These are phyloP conservation scores for Capillidium heterosporum DNA, from an alignment of 371 early-diverging fungal genomes.

Conservation along the genomic window DNA sequence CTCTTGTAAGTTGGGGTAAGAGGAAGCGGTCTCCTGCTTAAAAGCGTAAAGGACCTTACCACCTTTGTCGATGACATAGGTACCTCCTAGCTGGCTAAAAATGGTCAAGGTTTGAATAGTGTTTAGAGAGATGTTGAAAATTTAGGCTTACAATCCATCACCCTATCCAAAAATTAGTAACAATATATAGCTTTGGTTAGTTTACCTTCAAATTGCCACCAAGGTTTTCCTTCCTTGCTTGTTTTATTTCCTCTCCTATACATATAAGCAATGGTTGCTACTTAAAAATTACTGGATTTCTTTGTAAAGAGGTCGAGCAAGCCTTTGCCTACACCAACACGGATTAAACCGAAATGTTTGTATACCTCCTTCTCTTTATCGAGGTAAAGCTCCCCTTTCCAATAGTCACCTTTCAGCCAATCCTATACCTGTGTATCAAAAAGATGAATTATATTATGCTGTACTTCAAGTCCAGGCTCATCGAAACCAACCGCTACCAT, in stretches of 20 bases:
- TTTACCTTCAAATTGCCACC: neutral
- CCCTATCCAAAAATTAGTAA: neutral
- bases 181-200: neutral
- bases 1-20: neutral
- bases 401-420: neutral
- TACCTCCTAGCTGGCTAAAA: neutral
- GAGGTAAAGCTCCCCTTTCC: neutral
- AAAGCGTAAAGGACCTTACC: neutral
- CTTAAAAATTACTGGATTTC: neutral
- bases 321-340: neutral
- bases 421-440: neutral
- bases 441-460: neutral
- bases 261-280: neutral
- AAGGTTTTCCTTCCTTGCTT: neutral
- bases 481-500: slow-evolving; percentile 1
- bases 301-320: neutral
- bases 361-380: neutral
- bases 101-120: neutral
- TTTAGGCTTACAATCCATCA: neutral
- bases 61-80: neutral
- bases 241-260: neutral
- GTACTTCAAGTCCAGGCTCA: neutral
- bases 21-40: neutral
- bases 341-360: neutral
- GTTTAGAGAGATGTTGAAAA: too few species aligned